Conservation (phyloP, 257 asterid genomes). For the Rauvolfia tetraphylla region DNA sequence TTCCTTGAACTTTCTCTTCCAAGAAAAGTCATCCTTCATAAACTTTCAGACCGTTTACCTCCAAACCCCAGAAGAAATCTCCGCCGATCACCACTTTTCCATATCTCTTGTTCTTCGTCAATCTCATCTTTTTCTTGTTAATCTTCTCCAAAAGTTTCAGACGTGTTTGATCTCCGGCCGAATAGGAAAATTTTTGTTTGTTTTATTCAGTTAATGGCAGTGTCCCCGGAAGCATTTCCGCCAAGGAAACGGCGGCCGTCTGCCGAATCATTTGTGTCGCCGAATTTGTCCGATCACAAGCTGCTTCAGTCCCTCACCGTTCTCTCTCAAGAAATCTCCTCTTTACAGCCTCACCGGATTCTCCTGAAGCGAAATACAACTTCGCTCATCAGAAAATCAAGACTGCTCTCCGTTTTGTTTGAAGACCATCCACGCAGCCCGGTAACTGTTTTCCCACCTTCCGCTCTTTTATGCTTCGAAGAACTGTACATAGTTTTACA, state of each 20-base stretch:
- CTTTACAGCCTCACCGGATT: constrained; percentile 38
- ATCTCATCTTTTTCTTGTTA: neutral
- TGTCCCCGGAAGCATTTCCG: constrained; percentile 53
- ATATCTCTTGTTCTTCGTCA: neutral
- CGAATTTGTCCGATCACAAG: constrained; percentile 47
- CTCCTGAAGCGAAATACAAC: constrained; percentile 49
- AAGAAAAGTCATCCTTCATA: constrained; percentile 25
- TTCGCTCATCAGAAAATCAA: constrained; percentile 53
- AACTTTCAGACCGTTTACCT: constrained; percentile 12
- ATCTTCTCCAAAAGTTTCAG: neutral
- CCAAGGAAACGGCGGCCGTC: constrained; percentile 70
- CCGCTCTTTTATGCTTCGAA: constrained; percentile 73
- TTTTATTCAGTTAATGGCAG: constrained; percentile 40
- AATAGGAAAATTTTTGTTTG: neutral
- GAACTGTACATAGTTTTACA: constrained; percentile 71
- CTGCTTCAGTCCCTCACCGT: constrained; percentile 54
- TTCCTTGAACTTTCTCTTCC: constrained; percentile 26
- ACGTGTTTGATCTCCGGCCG: neutral
- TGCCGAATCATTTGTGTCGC: constrained; percentile 53
- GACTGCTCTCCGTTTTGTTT: constrained; percentile 54
- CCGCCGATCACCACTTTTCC: too few species aligned
- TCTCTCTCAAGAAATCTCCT: constrained; percentile 59
- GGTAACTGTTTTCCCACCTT: constrained; percentile 42
- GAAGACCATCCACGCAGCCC: constrained; percentile 59
- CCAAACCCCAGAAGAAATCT: neutral